A percentile compares a stretch with the other conserved stretches of the same genome.
Evolutionary conservation across 139 green algal genomes (phyloP).

Genomic region (Picochlorum sp.): DNA sequence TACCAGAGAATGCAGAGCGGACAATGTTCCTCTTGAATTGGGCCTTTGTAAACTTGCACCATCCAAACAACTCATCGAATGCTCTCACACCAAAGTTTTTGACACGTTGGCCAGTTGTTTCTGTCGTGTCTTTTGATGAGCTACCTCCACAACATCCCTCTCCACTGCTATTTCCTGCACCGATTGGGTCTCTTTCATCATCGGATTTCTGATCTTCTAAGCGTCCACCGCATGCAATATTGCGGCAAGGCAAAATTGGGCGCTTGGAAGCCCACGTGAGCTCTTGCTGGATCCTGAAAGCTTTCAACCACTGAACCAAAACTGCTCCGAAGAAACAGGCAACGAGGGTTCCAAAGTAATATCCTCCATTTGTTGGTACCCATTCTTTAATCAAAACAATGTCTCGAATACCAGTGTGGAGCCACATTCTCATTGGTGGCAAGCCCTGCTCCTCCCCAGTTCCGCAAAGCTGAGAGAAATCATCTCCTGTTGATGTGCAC

Average conservation of each 20-base stretch:
- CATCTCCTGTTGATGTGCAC: constrained; percentile 15
- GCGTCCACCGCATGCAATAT: not conserved
- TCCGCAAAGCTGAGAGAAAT: constrained; percentile 17
- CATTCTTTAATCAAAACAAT: constrained; percentile 30
- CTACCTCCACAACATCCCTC: not conserved
- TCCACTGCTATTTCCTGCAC: too few species aligned
- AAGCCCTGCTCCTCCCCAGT: not conserved
- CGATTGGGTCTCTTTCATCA: not conserved
- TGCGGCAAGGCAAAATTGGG: constrained; percentile 6
- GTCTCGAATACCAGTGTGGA: constrained; percentile 27
- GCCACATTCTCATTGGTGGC: constrained; percentile 22
- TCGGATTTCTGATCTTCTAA: not conserved
- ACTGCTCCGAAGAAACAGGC: constrained; percentile 12
- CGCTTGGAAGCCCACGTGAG: constrained; percentile 5
- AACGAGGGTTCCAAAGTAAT: constrained; percentile 27
- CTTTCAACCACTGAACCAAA: constrained; percentile 20
- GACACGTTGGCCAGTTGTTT: not conserved
- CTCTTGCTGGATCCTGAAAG: constrained; percentile 9
- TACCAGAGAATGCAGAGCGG: constrained; percentile 12
- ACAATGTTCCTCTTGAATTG: constrained; percentile 18
- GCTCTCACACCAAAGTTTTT: not conserved
- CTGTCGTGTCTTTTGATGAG: not conserved
- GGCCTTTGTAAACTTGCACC: not conserved
- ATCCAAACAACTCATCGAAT: not conserved
- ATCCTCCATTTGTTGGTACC: constrained; percentile 16